Evolutionary conservation across 2,329 filamentous ascomycete genomes (phyloP).

Genomic region (Phaeophleospora eucalypticola): DNA sequence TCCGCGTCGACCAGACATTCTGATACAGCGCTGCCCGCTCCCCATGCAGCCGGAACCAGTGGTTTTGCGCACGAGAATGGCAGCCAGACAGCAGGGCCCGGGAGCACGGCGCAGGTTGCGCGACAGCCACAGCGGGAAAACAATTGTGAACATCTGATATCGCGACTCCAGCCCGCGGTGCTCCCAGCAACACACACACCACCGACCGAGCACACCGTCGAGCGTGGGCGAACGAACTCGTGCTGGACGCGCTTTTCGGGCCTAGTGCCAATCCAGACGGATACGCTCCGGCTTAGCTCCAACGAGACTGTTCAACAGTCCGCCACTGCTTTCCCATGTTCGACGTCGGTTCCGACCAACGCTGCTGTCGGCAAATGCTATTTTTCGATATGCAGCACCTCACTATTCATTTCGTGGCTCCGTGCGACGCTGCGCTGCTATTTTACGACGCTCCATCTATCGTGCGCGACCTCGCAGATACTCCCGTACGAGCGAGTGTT

Average conservation of each 20-base stretch:
- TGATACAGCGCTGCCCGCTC: no score
- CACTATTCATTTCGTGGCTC: no score
- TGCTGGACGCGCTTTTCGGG: neutral
- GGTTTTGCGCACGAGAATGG: slow-evolving; percentile 4
- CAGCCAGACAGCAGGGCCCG: neutral
- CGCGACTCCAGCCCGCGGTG: slow-evolving; percentile 8
- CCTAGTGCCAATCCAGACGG: slow-evolving; percentile 1
- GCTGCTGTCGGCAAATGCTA: neutral
- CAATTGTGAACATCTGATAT: no score
- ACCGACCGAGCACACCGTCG: no score
- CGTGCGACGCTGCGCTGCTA: no score
- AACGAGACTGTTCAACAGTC: neutral
- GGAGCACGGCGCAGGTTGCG: slow-evolving; percentile 13
- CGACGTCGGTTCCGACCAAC: neutral
- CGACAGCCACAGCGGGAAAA: slow-evolving; percentile 17
- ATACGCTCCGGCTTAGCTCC: neutral
- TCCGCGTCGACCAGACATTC: no score
- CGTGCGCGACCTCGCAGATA: no score
- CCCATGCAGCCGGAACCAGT: no score
- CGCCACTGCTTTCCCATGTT: neutral
- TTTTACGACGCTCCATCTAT: no score
- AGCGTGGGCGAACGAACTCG: slow-evolving; percentile 2
- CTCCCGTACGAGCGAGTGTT: no score
- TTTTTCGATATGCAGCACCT: neutral
- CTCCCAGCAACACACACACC: slow-evolving; percentile 1